phyloP scores from a whole-genome alignment of 2,329 filamentous ascomycete species.

The Pseudogymnoascus sp. region DNA sequence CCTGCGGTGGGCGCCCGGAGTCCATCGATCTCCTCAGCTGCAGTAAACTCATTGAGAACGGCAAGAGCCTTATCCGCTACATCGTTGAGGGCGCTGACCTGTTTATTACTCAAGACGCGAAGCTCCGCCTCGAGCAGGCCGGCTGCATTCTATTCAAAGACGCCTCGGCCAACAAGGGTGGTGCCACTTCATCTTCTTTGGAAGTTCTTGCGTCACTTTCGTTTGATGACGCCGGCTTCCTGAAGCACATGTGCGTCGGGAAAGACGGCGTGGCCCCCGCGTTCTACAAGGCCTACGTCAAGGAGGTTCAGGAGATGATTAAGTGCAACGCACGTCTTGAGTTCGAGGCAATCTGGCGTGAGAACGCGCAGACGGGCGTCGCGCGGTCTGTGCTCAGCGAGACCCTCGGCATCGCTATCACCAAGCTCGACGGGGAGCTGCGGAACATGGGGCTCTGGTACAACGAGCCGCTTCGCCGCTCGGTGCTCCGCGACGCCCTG shows the following conservation, averaged over 20 bases:
- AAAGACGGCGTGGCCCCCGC: slow-evolving; percentile 64
- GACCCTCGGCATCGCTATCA: slow-evolving; percentile 83
- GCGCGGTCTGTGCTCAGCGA: slow-evolving; percentile 84
- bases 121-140: slow-evolving; percentile 88
- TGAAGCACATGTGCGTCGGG: slow-evolving; percentile 88
- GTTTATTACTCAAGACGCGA: slow-evolving; percentile 97
- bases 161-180: slow-evolving; percentile 96
- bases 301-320: slow-evolving; percentile 83
- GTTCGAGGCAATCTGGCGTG: slow-evolving; percentile 97
- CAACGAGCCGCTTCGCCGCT: slow-evolving; percentile 66
- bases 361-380: slow-evolving; percentile 72
- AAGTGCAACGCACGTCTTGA: slow-evolving; percentile 85
- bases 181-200: slow-evolving; percentile 92
- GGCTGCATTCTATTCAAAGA: slow-evolving; percentile 96
- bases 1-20: slow-evolving; percentile 91
- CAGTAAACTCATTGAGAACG: slow-evolving; percentile 78
- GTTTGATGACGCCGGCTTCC: slow-evolving; percentile 83
- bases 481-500: slow-evolving; percentile 75
- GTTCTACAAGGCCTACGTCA: slow-evolving; percentile 92
- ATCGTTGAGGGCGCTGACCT: slow-evolving; percentile 97
- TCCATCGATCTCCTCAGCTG: slow-evolving; percentile 89
- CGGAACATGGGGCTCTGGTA: slow-evolving; percentile 90
- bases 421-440: slow-evolving; percentile 91
- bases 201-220: slow-evolving; percentile 91
- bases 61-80: slow-evolving; percentile 81